Conservation (phyloP, 306 rosid species). For the Gynostemma pentaphyllum region DNA sequence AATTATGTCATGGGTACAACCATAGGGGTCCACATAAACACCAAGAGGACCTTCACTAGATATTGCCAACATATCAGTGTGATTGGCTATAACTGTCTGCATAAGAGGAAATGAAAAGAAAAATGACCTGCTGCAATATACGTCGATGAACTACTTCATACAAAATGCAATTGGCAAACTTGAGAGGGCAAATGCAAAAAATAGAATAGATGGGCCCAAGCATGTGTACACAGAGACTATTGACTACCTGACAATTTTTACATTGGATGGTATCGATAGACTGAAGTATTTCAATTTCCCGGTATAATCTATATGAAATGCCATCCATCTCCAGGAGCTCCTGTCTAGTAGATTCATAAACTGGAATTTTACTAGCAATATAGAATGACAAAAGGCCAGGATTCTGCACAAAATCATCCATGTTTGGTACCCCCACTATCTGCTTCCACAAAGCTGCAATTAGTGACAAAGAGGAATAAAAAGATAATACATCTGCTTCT, state of each 20-base stretch:
- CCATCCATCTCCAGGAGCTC: constrained; percentile 91
- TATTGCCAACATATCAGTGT: constrained; percentile 93
- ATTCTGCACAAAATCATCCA: constrained; percentile 70
- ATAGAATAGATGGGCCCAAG: not conserved
- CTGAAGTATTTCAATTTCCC: constrained; percentile 85
- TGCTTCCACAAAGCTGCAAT: constrained; percentile 87
- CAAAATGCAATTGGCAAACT: not conserved
- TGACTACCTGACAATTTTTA: constrained; percentile 62
- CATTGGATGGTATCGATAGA: constrained; percentile 65
- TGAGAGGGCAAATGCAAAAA: not conserved
- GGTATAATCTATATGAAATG: constrained; percentile 73
- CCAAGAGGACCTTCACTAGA: constrained; percentile 94
- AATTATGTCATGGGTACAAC: constrained; percentile 73
- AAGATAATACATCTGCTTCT: not conserved
- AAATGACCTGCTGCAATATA: not conserved
- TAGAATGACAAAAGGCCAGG: constrained; percentile 75
- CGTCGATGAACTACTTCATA: not conserved
- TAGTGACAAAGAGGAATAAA: not conserved
- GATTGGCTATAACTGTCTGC: constrained; percentile 68
- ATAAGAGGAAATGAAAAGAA: constrained; percentile 15
- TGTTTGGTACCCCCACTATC: constrained; percentile 60
- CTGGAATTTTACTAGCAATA: constrained; percentile 92
- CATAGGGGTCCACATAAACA: constrained; percentile 71
- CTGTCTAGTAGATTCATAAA: constrained; percentile 89
- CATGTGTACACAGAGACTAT: not conserved